Conservation (phyloP, 2,329 filamentous ascomycete species). For the Sporothrix protearum region DNA sequence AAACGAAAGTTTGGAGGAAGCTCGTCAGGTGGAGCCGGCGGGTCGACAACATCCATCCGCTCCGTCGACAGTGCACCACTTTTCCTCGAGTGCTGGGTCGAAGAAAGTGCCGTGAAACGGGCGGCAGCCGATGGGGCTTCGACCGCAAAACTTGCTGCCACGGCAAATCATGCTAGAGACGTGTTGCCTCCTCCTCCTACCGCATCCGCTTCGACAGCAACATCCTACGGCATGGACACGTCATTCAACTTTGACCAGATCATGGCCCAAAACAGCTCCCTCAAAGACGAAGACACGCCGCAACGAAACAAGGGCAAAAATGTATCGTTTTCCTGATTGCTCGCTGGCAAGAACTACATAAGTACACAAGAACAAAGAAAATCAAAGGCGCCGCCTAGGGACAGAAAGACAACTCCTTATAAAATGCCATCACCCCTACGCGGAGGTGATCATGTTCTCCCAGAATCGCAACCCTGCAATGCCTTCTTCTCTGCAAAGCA, state of each 20-base stretch:
- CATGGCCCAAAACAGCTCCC: background rate
- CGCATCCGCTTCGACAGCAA: background rate
- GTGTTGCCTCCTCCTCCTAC: background rate
- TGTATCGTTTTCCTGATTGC: conserved; percentile 3
- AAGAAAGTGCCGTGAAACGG: conserved; percentile 47
- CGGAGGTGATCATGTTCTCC: conserved; percentile 59
- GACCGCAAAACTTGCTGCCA: background rate
- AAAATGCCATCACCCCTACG: background rate
- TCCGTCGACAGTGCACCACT: conserved; percentile 56
- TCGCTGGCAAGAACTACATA: too few species aligned
- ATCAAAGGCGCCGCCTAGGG: background rate
- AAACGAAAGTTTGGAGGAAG: conserved; percentile 12
- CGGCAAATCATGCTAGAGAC: background rate
- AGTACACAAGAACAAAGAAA: background rate
- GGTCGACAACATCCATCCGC: conserved; percentile 48
- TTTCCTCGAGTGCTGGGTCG: conserved; percentile 63
- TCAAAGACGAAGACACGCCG: background rate
- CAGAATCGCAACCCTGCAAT: conserved; percentile 91
- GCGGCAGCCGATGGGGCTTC: background rate
- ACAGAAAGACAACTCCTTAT: background rate
- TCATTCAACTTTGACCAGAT: background rate
- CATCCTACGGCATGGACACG: background rate
- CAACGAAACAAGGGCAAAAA: background rate
- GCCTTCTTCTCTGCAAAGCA: conserved; percentile 84
- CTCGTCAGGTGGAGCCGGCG: conserved; percentile 17